Evolutionary conservation across 805 yeast species (phyloP), one percentile per base, ranked within the genome.

Genomic region (Isabelozyma rhagii): DNA sequence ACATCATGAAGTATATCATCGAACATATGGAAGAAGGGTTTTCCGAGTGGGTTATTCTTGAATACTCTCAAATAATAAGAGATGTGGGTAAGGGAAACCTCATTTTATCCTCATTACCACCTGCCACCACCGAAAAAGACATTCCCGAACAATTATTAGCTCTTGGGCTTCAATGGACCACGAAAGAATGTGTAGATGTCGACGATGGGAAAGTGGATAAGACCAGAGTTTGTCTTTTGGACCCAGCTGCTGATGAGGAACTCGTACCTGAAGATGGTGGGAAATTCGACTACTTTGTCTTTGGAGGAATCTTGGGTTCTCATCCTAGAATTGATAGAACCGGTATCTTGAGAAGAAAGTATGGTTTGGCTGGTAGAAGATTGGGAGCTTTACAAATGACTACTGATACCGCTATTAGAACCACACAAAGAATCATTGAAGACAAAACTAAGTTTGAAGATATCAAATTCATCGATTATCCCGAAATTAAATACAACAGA

Each of bases 11-110:
- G 69, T 93, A 91, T 76, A 82, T 94, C 47, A 91, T 93, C 47
- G 99, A 93, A 68, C 99, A 93, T 65, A 93, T 93, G 97, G 99
- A 93, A 68, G 87, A 83, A 52, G 98, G 97, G 1, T 90, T 93
- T 78, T 89, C 97, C 55, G 94, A 88, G 56, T 93, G 99, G 99
- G 98, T 93, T 41, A 79, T 81, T 28, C 75, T 94, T 5, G 99
- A 93, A 61, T 93, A 93, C 68, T 69, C 82, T 27, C 89, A 87
- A 59, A 92, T 93, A 51, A 81, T 91, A 44, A 75, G 81, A 48
- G 97, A 93, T 52, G 84, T 93, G 6, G 97, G 97, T 2, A 71
- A 74, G 15, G 85, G 82, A 27, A 89, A 91, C 63, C 74, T 93
- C 42, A 72, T 86, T 39, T 72, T 92, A 54, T 82, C 96, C 0